Base-by-base conservation (phyloP, 176 grass and related monocot species). In the maize (Zea mays) region DNA sequence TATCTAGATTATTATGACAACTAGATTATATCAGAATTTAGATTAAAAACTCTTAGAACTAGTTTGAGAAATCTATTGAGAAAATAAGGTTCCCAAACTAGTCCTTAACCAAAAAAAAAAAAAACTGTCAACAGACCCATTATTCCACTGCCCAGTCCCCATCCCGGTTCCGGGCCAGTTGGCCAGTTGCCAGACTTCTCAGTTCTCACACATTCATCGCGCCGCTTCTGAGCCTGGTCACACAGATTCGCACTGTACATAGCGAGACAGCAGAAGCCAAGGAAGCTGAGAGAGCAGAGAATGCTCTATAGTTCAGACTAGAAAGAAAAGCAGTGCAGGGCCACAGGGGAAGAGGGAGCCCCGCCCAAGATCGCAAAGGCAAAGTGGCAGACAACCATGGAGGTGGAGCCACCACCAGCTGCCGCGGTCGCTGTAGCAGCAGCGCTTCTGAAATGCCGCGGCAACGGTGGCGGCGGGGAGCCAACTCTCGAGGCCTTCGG, bases 231-330 rank as follows among this genome's bases (percentile, higher is more conserved):
- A 47, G 45, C 45, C 47, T 14, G 47, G 46, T 14, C 58, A 51
- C 16, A 39, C 61, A 65, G 62, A 78, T 78, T 78, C 47, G 47
- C 39, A 72, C 72, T 82, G 73, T 86, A 5, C 73, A 77, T n/a
- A 65, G 58, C 17, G 57, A 57, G 65, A 71, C 72, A 77, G 79
- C 58, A 49, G 27, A 55, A 65, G 65, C 66, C 4, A 54, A 52
- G 8, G 85, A 82, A 82, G 33, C 79, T 82, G 79, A 3, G 48
- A 44, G 44, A 14, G 56, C 72, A 82, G 85, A 70, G 73, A 21
- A 65, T 76, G 16, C 64, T 17, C 85, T 16, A 27, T 81, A 81
- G 84, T 81, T 70, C 62, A 76, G 76, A 33, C 51, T 11, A 62
- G 78, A 75, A 64, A 19, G 69, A 50, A 70, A 81, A 46, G 33